phyloP scores from a whole-genome alignment of 163 green algal species.

The Picocystis sp. region DNA sequence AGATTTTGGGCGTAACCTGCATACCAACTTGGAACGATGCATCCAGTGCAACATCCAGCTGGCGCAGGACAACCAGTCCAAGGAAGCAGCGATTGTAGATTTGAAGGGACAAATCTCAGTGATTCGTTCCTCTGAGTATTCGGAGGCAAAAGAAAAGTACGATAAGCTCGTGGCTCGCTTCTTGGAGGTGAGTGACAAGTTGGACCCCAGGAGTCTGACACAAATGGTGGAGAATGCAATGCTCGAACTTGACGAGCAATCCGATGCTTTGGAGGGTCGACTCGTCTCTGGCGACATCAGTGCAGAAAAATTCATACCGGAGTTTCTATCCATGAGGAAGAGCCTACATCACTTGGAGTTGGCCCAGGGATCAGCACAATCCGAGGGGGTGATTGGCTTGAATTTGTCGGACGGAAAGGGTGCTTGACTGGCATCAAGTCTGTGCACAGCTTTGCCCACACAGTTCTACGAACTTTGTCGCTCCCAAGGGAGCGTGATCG shows the following conservation, averaged over 20 bases:
- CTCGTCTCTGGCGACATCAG: slow-evolving; percentile 18
- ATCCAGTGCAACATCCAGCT: slow-evolving; percentile 12
- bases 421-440: no score
- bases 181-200: slow-evolving; percentile 27
- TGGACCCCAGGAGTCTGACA: slow-evolving; percentile 20
- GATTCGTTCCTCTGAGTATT: slow-evolving; percentile 49
- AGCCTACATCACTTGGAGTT: no score
- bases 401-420: no score
- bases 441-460: no score
- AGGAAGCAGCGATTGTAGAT: slow-evolving; percentile 24
- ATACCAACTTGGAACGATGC: background rate
- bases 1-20: no score
- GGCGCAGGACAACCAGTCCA: slow-evolving; percentile 15
- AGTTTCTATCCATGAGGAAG: no score
- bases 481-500: no score
- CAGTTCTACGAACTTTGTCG: no score
- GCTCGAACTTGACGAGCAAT: slow-evolving; percentile 25
- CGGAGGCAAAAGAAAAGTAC: slow-evolving; percentile 33
- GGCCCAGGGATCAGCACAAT: no score
- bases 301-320: slow-evolving; percentile 34
- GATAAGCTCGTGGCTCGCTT: slow-evolving; percentile 37
- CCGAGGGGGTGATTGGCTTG: no score
- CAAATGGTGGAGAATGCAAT: slow-evolving; percentile 14
- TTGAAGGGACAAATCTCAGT: slow-evolving; percentile 47
- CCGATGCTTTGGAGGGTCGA: slow-evolving; percentile 20